These are phyloP conservation scores for Sanghuangporus sanghuang DNA, from an alignment of 1,284 basidiomycete genomes.

Conservation along the genomic window DNA sequence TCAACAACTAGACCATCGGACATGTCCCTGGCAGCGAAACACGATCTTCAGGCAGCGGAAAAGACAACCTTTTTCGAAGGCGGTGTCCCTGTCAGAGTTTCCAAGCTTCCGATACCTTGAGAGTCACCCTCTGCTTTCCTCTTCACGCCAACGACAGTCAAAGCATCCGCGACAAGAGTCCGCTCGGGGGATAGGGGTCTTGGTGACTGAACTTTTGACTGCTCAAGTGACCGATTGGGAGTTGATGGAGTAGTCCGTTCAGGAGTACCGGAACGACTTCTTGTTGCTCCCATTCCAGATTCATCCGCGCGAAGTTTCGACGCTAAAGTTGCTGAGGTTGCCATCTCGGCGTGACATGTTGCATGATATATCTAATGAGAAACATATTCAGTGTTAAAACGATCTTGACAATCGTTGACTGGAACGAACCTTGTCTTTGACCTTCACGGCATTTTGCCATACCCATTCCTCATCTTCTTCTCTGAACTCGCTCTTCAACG, in stretches of 20 bases:
- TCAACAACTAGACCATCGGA: neutral
- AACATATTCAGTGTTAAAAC: neutral
- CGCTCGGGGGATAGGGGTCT: constrained; percentile 20
- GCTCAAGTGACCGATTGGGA: constrained; percentile 7
- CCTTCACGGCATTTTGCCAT: constrained; percentile 87
- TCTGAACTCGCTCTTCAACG: constrained; percentile 85
- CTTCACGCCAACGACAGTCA: constrained; percentile 22
- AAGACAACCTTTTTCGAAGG: constrained; percentile 21
- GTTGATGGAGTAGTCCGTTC: constrained; percentile 38
- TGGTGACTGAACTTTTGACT: neutral
- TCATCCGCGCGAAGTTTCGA: constrained; percentile 52
- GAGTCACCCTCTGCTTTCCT: constrained; percentile 27
- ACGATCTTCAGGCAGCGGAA: constrained; percentile 1
- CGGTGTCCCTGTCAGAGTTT: constrained; percentile 19
- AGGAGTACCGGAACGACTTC: constrained; percentile 68
- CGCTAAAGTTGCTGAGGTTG: constrained; percentile 56
- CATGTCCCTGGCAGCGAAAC: neutral
- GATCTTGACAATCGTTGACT: constrained; percentile 9
- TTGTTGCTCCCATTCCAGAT: constrained; percentile 24
- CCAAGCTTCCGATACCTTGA: neutral
- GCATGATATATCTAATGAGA: constrained; percentile 76
- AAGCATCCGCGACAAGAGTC: constrained; percentile 1
- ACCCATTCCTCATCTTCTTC: constrained; percentile 99
- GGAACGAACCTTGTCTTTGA: constrained; percentile 71
- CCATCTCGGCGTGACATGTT: constrained; percentile 80